Base-by-base conservation (phyloP, 2,329 filamentous ascomycete species). In the Madurella fahalii region DNA sequence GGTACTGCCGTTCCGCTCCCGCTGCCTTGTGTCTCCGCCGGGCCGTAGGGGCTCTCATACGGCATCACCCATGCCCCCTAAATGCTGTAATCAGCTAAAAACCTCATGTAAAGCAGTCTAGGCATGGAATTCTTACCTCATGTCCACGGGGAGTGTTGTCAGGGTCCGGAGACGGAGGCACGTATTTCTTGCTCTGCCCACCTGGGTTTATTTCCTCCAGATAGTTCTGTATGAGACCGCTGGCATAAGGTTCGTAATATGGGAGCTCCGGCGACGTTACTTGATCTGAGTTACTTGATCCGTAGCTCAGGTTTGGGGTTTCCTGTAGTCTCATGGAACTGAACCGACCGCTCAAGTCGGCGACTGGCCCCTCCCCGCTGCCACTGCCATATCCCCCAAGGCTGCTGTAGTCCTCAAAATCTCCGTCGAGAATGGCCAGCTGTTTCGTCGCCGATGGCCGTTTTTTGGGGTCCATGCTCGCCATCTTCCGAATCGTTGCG, bases 181-280 rank as follows among this genome's bases (percentile, higher is more conserved):
- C 47, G 34, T 59, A 58, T 2, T 45, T 18, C 47, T 58, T 56
- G 18, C 54, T 52, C 12, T 50, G 42, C 30, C 50, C 51, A 5
- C 25, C 52, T 30, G 50, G 49, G 9, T 18, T 25, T 1, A 44
- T 41, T 2, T 31, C 20, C 42, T 51, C 43, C 9, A 34, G 42
- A 17, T 57, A 44, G 11, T 40, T 37, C 39, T 52, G 17, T 5
- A 49, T 18, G 9, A 57, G 5, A 4, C 47, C 44, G 15, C 49
- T 51, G 9, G 51, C 43, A 9, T 61, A 55, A 0, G 61, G 54
- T 41, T 63, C 53, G 31, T 62, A 60, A 25, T 60, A 61, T 11
- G 60, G 48, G 15, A 56, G 42, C 20, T 57, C 61, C 1, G 53
- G 52, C 9, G 39, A 52, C 7, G 44, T 49, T 11, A 47, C 40